Base-by-base conservation (phyloP, 2,329 filamentous ascomycete genomes). In the Daldinia sp. region DNA sequence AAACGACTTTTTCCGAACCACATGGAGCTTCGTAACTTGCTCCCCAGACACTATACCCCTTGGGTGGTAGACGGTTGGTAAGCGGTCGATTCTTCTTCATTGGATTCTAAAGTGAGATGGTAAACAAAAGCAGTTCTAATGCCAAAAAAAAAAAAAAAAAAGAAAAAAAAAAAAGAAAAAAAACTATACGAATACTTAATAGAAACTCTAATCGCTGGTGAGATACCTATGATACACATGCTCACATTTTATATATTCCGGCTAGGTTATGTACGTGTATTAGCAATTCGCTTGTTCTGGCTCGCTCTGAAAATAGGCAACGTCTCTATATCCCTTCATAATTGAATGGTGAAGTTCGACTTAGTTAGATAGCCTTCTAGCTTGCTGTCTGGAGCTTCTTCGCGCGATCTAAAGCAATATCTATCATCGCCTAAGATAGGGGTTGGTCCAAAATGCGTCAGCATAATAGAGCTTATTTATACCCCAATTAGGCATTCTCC, bases 401-500 rank as follows among this genome's bases (percentile, higher is more conserved):
- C 0, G 91, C 93, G 55, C 94, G 87, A 76, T 97, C 93, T 58
- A 88, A 87, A 33, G 94, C 94, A 76, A 98, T 98, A 74, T 94
- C 92, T 76, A 93, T 93, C 93, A 98, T 97, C 44, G 94, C 94
- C 91, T 92, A 85, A 55, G 96, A 90, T 13, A 50, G 23, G 55
- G 59, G 13, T n/a, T n/a, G 33, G 87, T 91, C 72, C 91, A 91
- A 59, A 83, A 79, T 65, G 92, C 87, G 81, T 97, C 93, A 53
- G 82, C 83, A 33, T 83, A 80, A 88, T 82, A 78, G 20, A 2
- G 10, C 5, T 28, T 37, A 3, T 58, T 44, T 35, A 46, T 18
- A 48, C 20, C 15, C 55, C 3, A 3, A 30, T 26, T 44, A 33
- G 51, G 6, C 37, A 58, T 7, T 26, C 26, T 48, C 28, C 4